Base-by-base conservation (phyloP, 2,329 filamentous ascomycete genomes). In the Ophiostoma himal-ulmi region DNA sequence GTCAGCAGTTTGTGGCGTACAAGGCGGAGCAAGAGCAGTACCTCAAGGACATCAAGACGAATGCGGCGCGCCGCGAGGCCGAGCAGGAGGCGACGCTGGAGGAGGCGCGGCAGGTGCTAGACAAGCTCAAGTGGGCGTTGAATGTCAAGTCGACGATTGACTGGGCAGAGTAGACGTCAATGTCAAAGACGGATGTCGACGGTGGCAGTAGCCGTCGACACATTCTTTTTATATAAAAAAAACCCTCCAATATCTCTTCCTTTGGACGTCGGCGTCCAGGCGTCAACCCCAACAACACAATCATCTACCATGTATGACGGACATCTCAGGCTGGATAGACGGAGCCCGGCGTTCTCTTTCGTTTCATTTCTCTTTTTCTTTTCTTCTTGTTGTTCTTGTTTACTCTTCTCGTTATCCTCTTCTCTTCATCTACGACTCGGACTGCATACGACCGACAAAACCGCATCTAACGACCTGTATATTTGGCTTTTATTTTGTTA, bases 111-210 rank as follows among this genome's bases (percentile, higher is more conserved):
- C 82, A 85, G 74, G 85, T 86, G n/a, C 80, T 91, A 68, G 83
- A 88, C 73, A 87, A 92, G 81, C 83, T 94, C 78, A 86, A 83
- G 76, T 93, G 91, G 91, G 89, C 91, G 17, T 83, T 93, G 73
- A 87, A 85, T 69, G 84, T 91, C 68, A 89, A 91, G 80, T 80
- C 85, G 72, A 88, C 85, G 73, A 83, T 89, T 70, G 82, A 82
- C 71, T 85, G 81, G 70, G 84, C 86, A 7, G 78, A 85, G 77
- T 88, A 82, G 20, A 13, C 8, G 7, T 7, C 30, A 10, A 13
- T 34, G 1, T 2, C 30, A 30, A 30, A 52, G 44, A 52, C 44
- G 30, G 44, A 17, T 10, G 39, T 11, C 13, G 65, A 26, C 14
- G 17, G 17, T 6, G 65, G 36, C 65, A 20, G 39, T 22, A 44